Conservation (phyloP, 192 early-diverging fungal species). For the Pilobolus umbonatus region DNA sequence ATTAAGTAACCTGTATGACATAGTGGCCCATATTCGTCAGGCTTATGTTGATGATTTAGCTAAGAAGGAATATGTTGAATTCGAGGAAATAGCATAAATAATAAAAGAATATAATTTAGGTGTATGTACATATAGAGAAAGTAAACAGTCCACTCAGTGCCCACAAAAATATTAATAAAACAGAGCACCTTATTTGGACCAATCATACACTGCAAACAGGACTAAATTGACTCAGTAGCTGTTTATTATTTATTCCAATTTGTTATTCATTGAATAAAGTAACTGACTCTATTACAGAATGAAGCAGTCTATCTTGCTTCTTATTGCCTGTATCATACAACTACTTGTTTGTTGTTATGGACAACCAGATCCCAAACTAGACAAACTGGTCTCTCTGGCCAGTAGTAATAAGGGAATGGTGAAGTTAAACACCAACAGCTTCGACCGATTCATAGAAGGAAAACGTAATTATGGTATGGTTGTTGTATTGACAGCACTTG, state of each 20-base stretch:
- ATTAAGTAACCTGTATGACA: slow-evolving; percentile 71
- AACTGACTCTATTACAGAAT: too few species aligned
- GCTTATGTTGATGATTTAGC: slow-evolving; percentile 57
- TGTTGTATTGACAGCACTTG: slow-evolving; percentile 62
- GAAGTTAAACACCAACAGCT: slow-evolving; percentile 51
- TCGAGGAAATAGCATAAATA: slow-evolving; percentile 21
- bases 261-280: too few species aligned
- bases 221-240: too few species aligned
- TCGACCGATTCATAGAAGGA: slow-evolving; percentile 48
- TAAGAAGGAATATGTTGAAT: slow-evolving; percentile 50
- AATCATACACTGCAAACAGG: slow-evolving; percentile 9
- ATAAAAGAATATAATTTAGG: too few species aligned
- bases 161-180: too few species aligned
- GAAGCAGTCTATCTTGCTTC: slow-evolving; percentile 4
- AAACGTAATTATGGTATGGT: slow-evolving; percentile 69
- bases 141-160: neutral
- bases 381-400: slow-evolving; percentile 16
- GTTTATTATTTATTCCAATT: too few species aligned
- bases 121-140: too few species aligned
- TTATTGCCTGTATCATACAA: slow-evolving; percentile 5
- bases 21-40: slow-evolving; percentile 64
- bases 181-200: neutral
- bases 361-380: slow-evolving; percentile 21
- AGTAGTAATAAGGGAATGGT: slow-evolving; percentile 38
- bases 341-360: slow-evolving; percentile 2